phyloP scores from a whole-genome alignment of 2,329 filamentous ascomycete genomes.

The Neocatenulostroma microsporum region DNA sequence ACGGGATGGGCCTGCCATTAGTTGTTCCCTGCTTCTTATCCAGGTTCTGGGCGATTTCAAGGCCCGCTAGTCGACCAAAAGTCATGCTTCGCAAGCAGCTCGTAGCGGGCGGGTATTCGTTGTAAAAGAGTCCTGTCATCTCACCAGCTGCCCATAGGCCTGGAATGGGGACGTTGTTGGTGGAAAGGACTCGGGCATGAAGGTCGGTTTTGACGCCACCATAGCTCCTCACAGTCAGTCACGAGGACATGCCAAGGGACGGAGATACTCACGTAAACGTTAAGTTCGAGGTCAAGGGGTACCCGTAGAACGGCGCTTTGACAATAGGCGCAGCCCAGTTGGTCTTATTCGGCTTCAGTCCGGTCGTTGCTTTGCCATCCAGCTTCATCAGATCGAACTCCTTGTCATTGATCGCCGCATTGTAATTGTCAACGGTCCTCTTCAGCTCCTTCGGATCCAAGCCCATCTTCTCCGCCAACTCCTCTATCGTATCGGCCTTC shows the following conservation, averaged over 20 bases:
- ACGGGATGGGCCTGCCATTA: slow-evolving; percentile 2
- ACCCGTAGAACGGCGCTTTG: slow-evolving; percentile 34
- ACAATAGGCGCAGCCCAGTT: slow-evolving; percentile 38
- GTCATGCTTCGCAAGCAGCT: slow-evolving; percentile 28
- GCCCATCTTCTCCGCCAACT: slow-evolving; percentile 33
- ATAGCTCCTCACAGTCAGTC: slow-evolving; percentile 24
- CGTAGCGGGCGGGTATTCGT: slow-evolving; percentile 31
- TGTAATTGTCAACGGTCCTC: slow-evolving; percentile 35
- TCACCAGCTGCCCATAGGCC: slow-evolving; percentile 30
- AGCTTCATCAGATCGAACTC: slow-evolving; percentile 37
- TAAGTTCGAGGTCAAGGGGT: slow-evolving; percentile 23
- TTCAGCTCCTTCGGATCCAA: slow-evolving; percentile 31
- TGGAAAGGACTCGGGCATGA: slow-evolving; percentile 32
- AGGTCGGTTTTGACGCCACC: slow-evolving; percentile 36
- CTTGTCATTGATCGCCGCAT: slow-evolving; percentile 34
- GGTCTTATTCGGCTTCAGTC: slow-evolving; percentile 32
- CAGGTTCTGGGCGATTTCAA: slow-evolving; percentile 23
- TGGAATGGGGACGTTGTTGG: slow-evolving; percentile 34
- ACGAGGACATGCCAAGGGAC: background rate
- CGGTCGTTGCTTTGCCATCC: slow-evolving; percentile 34
- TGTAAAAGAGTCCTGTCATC: slow-evolving; percentile 30
- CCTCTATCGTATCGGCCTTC: slow-evolving; percentile 34
- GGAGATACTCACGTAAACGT: slow-evolving; percentile 20
- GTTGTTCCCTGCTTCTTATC: slow-evolving; percentile 6
- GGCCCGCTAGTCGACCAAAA: slow-evolving; percentile 27